Base-by-base conservation (phyloP, 2,329 filamentous ascomycete species). In the Teratosphaeria gauchensis region DNA sequence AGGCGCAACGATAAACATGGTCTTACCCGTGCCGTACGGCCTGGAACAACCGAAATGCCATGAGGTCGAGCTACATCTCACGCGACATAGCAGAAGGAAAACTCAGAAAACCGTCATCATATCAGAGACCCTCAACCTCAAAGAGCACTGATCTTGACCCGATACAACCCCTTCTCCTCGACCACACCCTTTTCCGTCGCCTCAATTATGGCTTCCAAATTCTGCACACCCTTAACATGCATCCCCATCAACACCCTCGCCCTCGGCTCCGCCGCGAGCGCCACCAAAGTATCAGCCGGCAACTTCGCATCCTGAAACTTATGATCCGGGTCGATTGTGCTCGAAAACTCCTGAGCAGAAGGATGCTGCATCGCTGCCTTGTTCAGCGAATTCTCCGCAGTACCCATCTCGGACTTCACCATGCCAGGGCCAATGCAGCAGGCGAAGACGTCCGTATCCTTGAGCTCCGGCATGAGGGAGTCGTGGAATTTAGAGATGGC, bases 401-500 rank as follows among this genome's bases (percentile, higher is more conserved):
- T 54, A 5, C 59, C 65, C 3, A 67, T 33, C 55, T 64, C 62
- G 1, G 64, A 63, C 28, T 55, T 33, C 9, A 66, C 60, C 8
- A 61, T 33, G 4, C 65, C 65, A 1, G 65, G 65, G 19, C 65
- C 58, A 11, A 65, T 56, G n/a, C 64, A 60, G 51, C 63, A 66
- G 1, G 62, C 62, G 2, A 58, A 14, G 3, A 66, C 53, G 11
- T 63, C 64, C 2, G 61, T 61, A n/a, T 58, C 62, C 21, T 62
- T 51, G 5, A 67, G 61, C 56, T 67, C 64, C 16, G 55, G 28
- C n/a, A 56, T 51, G 9, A 67, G 46, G 11, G 55, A 51, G 21
- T 67, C 62, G 55, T 67, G 64, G 58, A 67, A 68, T 38, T 67
- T 67, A 60, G 55, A 60, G 42, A 68, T 64, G 33, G 66, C 65